Percentiles rank a stretch among this genome's conserved stretches.
phyloP scores from a whole-genome alignment of 2,329 filamentous ascomycete genomes.

The Penicillium sp. region DNA sequence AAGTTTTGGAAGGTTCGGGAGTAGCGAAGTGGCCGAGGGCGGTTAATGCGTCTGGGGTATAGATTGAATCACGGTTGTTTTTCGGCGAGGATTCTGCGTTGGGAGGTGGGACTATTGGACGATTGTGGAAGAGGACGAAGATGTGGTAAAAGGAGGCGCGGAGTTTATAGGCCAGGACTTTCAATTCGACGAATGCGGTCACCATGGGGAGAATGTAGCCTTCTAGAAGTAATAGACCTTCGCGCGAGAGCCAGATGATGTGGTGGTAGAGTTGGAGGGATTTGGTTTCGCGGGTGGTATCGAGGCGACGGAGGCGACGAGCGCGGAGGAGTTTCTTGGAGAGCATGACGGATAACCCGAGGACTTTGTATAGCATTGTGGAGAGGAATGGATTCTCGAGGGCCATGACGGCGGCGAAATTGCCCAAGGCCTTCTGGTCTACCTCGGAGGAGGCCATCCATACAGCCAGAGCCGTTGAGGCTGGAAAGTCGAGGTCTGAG shows the following conservation, averaged over 20 bases:
- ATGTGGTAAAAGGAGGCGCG: constrained; percentile 94
- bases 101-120: constrained; percentile 65
- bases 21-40: constrained; percentile 28
- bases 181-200: constrained; percentile 70
- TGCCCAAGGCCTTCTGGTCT: constrained; percentile 93
- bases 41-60: constrained; percentile 31
- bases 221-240: constrained; percentile 83
- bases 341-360: constrained; percentile 84
- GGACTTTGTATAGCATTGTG: constrained; percentile 75
- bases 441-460: constrained; percentile 94
- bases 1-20: constrained; percentile 2
- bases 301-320: constrained; percentile 74
- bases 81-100: constrained; percentile 36
- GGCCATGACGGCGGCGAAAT: constrained; percentile 73
- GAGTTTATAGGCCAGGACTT: constrained; percentile 84
- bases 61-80: constrained; percentile 35
- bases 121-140: constrained; percentile 92
- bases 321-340: constrained; percentile 77
- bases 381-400: constrained; percentile 70
- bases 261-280: constrained; percentile 80
- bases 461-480: constrained; percentile 32
- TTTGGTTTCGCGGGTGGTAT: constrained; percentile 69
- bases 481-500: constrained; percentile 27
- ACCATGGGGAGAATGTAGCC: constrained; percentile 80
- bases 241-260: constrained; percentile 91